phyloP scores from a whole-genome alignment of 2,329 filamentous ascomycete genomes.

The Lasiodiplodia hormozganensis region DNA sequence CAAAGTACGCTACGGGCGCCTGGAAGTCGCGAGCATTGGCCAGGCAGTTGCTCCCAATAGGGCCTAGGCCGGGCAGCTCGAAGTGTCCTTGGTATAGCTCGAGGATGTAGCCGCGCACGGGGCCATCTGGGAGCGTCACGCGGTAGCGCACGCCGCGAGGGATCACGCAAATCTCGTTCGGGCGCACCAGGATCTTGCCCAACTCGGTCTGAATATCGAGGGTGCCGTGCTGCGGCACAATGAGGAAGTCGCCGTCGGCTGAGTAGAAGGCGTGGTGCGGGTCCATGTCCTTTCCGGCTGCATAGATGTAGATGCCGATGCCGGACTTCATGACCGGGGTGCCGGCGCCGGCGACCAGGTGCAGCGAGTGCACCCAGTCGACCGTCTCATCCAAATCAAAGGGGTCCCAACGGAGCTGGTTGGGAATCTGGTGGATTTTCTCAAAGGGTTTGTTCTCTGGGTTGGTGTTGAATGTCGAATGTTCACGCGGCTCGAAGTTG shows the following conservation, averaged over 20 bases:
- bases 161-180: slow-evolving; percentile 72
- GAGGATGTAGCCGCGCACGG: slow-evolving; percentile 69
- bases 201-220: slow-evolving; percentile 74
- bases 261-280: slow-evolving; percentile 81
- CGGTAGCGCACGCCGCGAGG: slow-evolving; percentile 70
- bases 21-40: slow-evolving; percentile 72
- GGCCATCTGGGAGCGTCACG: slow-evolving; percentile 65
- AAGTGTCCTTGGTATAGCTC: slow-evolving; percentile 72
- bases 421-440: slow-evolving; percentile 76
- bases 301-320: slow-evolving; percentile 80
- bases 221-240: slow-evolving; percentile 69
- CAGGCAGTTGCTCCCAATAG: slow-evolving; percentile 70
- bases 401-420: slow-evolving; percentile 81
- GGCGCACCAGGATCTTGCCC: slow-evolving; percentile 68
- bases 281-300: slow-evolving; percentile 79
- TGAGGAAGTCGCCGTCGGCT: slow-evolving; percentile 73
- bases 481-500: slow-evolving; percentile 59
- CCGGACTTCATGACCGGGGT: slow-evolving; percentile 81
- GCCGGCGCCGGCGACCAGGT: slow-evolving; percentile 78
- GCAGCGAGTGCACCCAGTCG: slow-evolving; percentile 73
- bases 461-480: slow-evolving; percentile 58
- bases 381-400: slow-evolving; percentile 75
- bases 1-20: slow-evolving; percentile 64
- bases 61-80: slow-evolving; percentile 70
- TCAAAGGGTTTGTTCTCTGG: slow-evolving; percentile 58